Evolutionary conservation across 2,329 filamentous ascomycete genomes (phyloP), one percentile per base, ranked within the genome.

Genomic region (Acarospora socialis): DNA sequence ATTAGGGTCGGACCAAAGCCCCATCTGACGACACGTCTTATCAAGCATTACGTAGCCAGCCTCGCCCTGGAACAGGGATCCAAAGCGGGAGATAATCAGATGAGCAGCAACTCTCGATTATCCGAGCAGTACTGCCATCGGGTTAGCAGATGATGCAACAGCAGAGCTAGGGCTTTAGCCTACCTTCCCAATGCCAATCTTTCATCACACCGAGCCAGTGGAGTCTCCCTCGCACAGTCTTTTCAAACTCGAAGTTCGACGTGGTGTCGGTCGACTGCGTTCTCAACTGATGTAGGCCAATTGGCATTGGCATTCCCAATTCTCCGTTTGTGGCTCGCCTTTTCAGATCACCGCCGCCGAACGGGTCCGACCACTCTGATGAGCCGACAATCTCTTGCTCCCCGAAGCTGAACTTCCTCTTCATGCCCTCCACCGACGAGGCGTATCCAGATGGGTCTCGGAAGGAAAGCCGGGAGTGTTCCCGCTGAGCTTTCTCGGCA

Each of bases 181-280:
- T 57, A 77, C 74, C 67, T 63, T 80, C 74, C 74, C 76, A 81
- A n/a, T 63, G 58, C 71, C 72, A 77, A 43, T 79, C 74, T 39
- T 66, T 68, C 76, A 80, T 80, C 24, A 81, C 73, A 21, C 73
- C 70, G 6, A 77, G 59, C 76, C 76, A 81, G 52, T 81, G 76
- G 45, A 77, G 53, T 27, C 60, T 60, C 3, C 76, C 75, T 40
- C 70, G 64, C n/a, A 80, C 71, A 3, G 73, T 77, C 45, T 70
- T 66, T 30, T 75, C 69, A 33, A 59, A 59, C 37, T 75, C 68
- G 38, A 71, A 58, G 24, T 60, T 55, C 36, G 61, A 53, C 32
- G 54, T 28, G 27, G 49, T 41, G 42, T 54, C 38, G 25, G 50
- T 39, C 12, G 53, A 55, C 10, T 43, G 43, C 13, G 48, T 39